Base-by-base conservation (phyloP, 257 asterid genomes). In the Primulina huaijiensis region DNA sequence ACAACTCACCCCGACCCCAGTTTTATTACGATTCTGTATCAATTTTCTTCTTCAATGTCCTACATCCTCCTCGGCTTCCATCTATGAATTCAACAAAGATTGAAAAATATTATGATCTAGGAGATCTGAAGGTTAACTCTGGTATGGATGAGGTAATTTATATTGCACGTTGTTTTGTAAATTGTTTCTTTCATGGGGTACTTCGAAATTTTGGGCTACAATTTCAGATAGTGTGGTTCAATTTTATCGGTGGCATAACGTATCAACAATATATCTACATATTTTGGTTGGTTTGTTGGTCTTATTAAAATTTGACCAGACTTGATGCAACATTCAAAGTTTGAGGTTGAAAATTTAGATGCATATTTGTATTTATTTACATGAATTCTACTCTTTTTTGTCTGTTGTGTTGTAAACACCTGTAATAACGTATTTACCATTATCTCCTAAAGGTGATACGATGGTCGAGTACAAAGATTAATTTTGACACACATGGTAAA, bases 1-100 rank as follows among this genome's bases (percentile, higher is more conserved):
- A 93, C 85, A 93, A 93, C 80, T 93, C 99, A 67, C 83, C 95
- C 53, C 92, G 99, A 25, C 99, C 99, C 60, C 97, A 93, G 71
- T 86, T 86, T 78, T 93, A 83, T 75, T 87, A 89, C 76, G 97
- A 93, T 79, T 90, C 96, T 17, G 97, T 93, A 20, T 87, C 96
- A 30, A 86, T 89, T 37, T 93, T 93, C 87, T 93, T 93, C 87
- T 86, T 78, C 74, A 87, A 87, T 75, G 90, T 90, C 73, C 97
- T 93, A 72, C 96, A 75, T 70, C 97, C 99, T 75, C 99, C 97
- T 79, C 81, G 77, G 69, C 79, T 76, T 60, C 79, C 95, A 78
- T 65, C 95, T 68, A 64, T 84, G 43, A 73, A 75, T 76, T 69
- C 82, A 65, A 57, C 84, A 40, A 86, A 85, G 77, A 70, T 74